Conservation (phyloP, 768 basidiomycete genomes). For the Mrakia hoshinonis region DNA sequence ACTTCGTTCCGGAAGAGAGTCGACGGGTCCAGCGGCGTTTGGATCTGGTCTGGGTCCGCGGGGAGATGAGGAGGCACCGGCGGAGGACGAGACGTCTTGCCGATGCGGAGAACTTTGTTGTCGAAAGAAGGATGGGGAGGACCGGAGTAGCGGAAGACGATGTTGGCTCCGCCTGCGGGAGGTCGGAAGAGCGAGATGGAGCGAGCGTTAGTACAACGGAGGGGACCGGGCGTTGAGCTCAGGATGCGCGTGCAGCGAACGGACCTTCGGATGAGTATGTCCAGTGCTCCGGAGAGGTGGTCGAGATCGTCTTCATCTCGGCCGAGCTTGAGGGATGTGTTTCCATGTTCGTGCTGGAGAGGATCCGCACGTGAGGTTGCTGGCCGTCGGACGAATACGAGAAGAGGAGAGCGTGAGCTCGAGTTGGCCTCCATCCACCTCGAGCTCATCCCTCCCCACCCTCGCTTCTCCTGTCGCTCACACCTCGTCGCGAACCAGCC, state of each 20-base stretch:
- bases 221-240: neutral
- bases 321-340: neutral
- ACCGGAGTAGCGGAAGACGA: conserved; percentile 76
- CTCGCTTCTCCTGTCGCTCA: neutral
- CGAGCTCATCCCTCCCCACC: neutral
- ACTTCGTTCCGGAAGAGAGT: conserved; percentile 54
- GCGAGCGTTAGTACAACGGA: neutral
- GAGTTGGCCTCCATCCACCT: neutral
- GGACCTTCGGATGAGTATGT: conserved; percentile 3
- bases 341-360: neutral
- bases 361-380: neutral
- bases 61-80: conserved; percentile 2
- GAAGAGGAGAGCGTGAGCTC: neutral
- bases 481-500: neutral
- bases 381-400: neutral
- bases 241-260: neutral
- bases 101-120: conserved; percentile 65
- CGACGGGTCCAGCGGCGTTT: conserved; percentile 12
- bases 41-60: conserved; percentile 6
- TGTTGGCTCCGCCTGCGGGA: conserved; percentile 64
- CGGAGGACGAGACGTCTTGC: conserved; percentile 47
- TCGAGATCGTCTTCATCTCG: neutral
- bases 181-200: neutral
- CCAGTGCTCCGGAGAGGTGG: neutral
- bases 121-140: conserved; percentile 48